Conservation (phyloP, 805 yeast genomes). For the Wickerhamomyces silvicola region DNA sequence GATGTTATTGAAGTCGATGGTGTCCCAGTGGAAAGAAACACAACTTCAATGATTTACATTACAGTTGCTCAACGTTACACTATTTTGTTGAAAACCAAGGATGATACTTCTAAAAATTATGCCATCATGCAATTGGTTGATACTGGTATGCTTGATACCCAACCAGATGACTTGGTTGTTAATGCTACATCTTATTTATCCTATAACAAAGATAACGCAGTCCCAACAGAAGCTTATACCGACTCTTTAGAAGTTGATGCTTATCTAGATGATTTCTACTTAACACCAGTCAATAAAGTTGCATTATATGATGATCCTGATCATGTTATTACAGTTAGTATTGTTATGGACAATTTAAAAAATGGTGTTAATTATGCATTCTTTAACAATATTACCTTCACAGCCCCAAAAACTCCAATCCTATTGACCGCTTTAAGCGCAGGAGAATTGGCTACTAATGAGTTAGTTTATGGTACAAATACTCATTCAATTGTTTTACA, state of each 20-base stretch:
- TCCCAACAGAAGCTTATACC: slow-evolving; percentile 32
- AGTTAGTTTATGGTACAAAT: slow-evolving; percentile 65
- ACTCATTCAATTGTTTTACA: slow-evolving; percentile 68
- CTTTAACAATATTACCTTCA: slow-evolving; percentile 81
- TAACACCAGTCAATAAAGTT: slow-evolving; percentile 56
- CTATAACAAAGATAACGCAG: slow-evolving; percentile 42
- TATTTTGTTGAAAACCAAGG: slow-evolving; percentile 68
- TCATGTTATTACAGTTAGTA: slow-evolving; percentile 59
- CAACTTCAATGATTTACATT: slow-evolving; percentile 66
- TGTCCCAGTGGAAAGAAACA: slow-evolving; percentile 68
- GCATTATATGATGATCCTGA: slow-evolving; percentile 63
- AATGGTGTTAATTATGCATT: slow-evolving; percentile 95
- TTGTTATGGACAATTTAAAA: slow-evolving; percentile 75
- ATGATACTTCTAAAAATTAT: slow-evolving; percentile 55
- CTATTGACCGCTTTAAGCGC: slow-evolving; percentile 73
- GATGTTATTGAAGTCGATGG: slow-evolving; percentile 93
- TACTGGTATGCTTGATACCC: slow-evolving; percentile 70
- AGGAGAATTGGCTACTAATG: slow-evolving; percentile 50
- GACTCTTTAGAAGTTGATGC: slow-evolving; percentile 43
- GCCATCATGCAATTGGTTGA: slow-evolving; percentile 83
- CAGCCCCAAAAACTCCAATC: slow-evolving; percentile 80
- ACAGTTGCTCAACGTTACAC: slow-evolving; percentile 92
- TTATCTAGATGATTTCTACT: slow-evolving; percentile 70
- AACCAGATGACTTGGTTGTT: slow-evolving; percentile 57
- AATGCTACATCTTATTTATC: slow-evolving; percentile 73